A percentile compares a stretch with the other conserved stretches of the same genome.
Evolutionary conservation across 2,329 filamentous ascomycete genomes (phyloP).

Genomic region (Penicillium corylophilum): DNA sequence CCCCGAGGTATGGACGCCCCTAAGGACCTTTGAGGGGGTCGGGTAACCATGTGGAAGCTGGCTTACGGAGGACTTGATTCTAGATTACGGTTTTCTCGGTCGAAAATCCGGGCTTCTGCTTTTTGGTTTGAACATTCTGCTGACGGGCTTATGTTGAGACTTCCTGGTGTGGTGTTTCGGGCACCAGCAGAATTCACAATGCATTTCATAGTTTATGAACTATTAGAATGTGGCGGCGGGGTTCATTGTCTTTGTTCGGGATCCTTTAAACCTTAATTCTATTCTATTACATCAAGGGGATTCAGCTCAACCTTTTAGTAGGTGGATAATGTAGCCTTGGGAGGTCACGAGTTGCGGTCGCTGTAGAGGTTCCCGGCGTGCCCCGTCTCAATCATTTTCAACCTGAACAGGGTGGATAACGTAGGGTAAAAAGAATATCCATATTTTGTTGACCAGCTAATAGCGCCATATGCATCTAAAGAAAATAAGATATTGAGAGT

Average conservation of each 20-base stretch:
- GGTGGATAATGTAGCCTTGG: not conserved
- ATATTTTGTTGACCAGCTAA: conserved; percentile 19
- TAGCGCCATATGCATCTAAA: conserved; percentile 24
- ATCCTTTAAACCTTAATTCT: not conserved
- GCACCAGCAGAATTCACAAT: not conserved
- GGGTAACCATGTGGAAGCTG: not conserved
- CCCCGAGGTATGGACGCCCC: not conserved
- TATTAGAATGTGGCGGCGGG: too few relatives aligned
- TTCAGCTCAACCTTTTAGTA: not conserved
- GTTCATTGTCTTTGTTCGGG: not conserved
- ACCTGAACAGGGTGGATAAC: too few relatives aligned
- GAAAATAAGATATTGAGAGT: conserved; percentile 18
- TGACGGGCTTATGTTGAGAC: not conserved
- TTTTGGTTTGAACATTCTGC: not conserved
- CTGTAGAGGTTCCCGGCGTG: too few relatives aligned
- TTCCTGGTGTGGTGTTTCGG: too few relatives aligned
- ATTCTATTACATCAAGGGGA: not conserved
- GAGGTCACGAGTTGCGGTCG: too few relatives aligned
- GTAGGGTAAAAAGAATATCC: not conserved
- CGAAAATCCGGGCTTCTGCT: not conserved
- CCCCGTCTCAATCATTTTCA: too few relatives aligned
- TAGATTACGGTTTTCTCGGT: not conserved
- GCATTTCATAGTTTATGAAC: not conserved
- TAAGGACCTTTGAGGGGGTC: not conserved
- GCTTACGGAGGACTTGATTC: not conserved